These are phyloP conservation scores for Apiospora arundinis DNA, from an alignment of 2,329 filamentous ascomycete species.

Conservation along the genomic window DNA sequence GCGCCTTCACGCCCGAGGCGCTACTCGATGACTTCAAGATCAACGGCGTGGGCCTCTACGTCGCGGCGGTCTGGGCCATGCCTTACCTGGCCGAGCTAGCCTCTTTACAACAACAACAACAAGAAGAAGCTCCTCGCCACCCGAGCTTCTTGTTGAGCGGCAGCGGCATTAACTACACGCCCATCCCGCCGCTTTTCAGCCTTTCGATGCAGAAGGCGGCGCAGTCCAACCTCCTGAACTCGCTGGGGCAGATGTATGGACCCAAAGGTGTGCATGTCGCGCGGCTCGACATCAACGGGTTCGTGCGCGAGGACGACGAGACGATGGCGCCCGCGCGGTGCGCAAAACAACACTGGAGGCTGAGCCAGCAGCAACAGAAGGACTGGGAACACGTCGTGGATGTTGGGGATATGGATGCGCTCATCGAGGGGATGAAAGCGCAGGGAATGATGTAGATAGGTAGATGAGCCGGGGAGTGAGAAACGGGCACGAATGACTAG, in stretches of 20 bases:
- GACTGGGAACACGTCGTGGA: not conserved
- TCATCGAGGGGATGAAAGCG: not conserved
- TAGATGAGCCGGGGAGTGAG: not conserved
- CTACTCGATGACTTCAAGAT: not conserved
- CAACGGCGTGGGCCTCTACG: not conserved
- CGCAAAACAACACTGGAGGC: constrained; percentile 3
- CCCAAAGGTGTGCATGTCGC: not conserved
- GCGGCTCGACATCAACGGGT: constrained; percentile 6
- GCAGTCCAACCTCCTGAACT: not conserved
- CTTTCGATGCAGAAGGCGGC: constrained; percentile 16
- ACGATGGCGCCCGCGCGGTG: not conserved
- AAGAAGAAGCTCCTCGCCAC: not conserved
- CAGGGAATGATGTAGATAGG: not conserved
- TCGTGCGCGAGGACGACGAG: constrained; percentile 2
- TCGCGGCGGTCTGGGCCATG: not conserved
- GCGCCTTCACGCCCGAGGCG: not conserved
- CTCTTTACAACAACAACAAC: not conserved
- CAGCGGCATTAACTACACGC: constrained; percentile 4
- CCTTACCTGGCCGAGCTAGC: not conserved
- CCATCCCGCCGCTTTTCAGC: not conserved
- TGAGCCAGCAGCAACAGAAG: not conserved
- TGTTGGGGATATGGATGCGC: not conserved
- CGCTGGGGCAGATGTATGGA: not conserved
- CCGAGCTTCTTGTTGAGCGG: constrained; percentile 11
- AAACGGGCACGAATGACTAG: not conserved